Evolutionary conservation across 257 asterid species (phyloP), one percentile per base, ranked within the genome.

Genomic region (Rhazya stricta): DNA sequence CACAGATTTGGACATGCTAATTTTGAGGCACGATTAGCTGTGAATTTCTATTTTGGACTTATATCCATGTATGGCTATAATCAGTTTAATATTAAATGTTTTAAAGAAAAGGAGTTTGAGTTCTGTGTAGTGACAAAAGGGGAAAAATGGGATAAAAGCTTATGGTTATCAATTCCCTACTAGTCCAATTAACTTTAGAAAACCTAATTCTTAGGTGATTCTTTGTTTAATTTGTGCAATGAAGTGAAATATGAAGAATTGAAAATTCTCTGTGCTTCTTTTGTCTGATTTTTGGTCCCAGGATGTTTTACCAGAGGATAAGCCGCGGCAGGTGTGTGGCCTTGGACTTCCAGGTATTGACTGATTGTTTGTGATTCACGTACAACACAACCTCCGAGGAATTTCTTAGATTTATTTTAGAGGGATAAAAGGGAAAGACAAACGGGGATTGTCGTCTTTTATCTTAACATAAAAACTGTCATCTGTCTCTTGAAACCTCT

Each of bases 331-430:
- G 77, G 83, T 92, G 61, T 83, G 89, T 83, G 99, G 99, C 72
- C 96, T 94, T 50, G 98, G 86, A 79, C 99, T 94, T 82, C 97
- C 98, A 83, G 99, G 99, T 92, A 82, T 54, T 23, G n/a, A 3
- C 72, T 77, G 27, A 18, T 68, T 48, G 16, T 54, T 9, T 10
- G 21, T 66, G 74, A 54, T 69, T 61, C 62, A 30, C 45, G 3
- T 62, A 54, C 56, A 15, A 43, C 15, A 12, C 62, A 13, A 45
- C 16, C 9, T 27, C 63, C 60, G 6, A 7, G 5, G 54, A 30
- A 21, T 3, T 61, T 67, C 39, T 15, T 41, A 48, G 74, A 69
- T 69, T 45, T 45, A 29, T 69, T 69, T 25, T 45, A 15, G 15
- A 29, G 41, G 37, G 34, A 45, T 4, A 46, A 43, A 29, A 12